A percentile compares a stretch with the other conserved stretches of the same genome.
phyloP scores from a whole-genome alignment of 2,329 filamentous ascomycete genomes.

The Thyridium curvatum region DNA sequence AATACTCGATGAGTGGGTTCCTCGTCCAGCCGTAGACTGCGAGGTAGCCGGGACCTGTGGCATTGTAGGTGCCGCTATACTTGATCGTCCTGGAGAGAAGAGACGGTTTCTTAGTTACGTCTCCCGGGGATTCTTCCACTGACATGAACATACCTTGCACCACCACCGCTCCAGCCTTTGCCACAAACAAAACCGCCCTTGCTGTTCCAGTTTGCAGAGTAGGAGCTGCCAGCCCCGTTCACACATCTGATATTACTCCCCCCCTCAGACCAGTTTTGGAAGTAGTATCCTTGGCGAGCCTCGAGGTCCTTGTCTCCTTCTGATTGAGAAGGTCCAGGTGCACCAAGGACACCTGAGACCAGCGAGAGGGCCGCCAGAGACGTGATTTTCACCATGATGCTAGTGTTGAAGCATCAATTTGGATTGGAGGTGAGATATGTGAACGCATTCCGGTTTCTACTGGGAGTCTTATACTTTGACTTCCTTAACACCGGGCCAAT shows the following conservation, averaged over 20 bases:
- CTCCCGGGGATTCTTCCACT: background rate
- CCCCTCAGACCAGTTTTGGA: background rate
- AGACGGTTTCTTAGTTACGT: background rate
- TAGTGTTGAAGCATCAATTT: too few relatives aligned
- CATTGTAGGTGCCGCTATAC: conserved; percentile 28
- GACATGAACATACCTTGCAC: conserved; percentile 30
- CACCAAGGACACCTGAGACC: background rate
- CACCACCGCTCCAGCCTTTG: conserved; percentile 52
- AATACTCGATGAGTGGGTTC: conserved; percentile 51
- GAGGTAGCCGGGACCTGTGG: conserved; percentile 37
- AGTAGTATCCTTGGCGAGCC: background rate
- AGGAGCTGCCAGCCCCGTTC: background rate
- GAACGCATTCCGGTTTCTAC: too few relatives aligned
- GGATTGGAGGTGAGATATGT: too few relatives aligned
- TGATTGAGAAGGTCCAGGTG: background rate
- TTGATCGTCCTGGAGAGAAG: conserved; percentile 18
- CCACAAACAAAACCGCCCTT: conserved; percentile 26
- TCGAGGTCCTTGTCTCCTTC: background rate
- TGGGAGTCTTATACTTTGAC: too few relatives aligned
- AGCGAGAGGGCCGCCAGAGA: background rate
- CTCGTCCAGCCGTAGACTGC: conserved; percentile 52
- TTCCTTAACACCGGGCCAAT: too few relatives aligned
- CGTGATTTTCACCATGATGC: too few relatives aligned
- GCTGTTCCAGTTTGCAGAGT: background rate
- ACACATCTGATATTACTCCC: background rate